Conservation (phyloP, 768 basidiomycete genomes). For the Hygrophoropsis aurantiaca region DNA sequence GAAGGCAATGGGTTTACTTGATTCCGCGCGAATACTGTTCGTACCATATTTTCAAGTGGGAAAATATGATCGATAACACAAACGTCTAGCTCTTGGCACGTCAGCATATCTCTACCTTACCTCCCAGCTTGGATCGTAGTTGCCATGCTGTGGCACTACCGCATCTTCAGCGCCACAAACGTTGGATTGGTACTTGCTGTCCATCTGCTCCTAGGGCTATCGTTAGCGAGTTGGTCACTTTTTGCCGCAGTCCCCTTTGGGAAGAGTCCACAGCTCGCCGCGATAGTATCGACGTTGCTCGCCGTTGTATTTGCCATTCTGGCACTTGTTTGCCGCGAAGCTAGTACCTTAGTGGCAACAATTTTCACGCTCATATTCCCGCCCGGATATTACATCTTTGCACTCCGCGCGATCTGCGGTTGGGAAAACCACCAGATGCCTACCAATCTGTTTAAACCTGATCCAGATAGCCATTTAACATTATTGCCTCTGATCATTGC, state of each 20-base stretch:
- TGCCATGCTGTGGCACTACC: constrained; percentile 60
- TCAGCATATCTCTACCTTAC: constrained; percentile 64
- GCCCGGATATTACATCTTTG: constrained; percentile 74
- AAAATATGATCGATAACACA: constrained; percentile 20
- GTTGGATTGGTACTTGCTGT: constrained; percentile 59
- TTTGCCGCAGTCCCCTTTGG: constrained; percentile 70
- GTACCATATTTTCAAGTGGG: constrained; percentile 13
- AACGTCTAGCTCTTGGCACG: constrained; percentile 54
- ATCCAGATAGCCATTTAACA: constrained; percentile 57
- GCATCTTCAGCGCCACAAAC: constrained; percentile 64
- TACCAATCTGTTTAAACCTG: constrained; percentile 53
- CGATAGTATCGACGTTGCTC: constrained; percentile 63
- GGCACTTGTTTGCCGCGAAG: constrained; percentile 50
- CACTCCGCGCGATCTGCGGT: constrained; percentile 63
- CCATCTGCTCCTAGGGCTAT: constrained; percentile 66
- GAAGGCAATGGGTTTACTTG: constrained; percentile 77
- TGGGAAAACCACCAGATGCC: constrained; percentile 60
- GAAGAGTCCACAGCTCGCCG: constrained; percentile 71
- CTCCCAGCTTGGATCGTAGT: constrained; percentile 78
- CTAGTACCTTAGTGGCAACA: constrained; percentile 48
- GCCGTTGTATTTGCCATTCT: constrained; percentile 67
- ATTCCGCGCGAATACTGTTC: constrained; percentile 64
- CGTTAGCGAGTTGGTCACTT: constrained; percentile 70
- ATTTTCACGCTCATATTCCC: constrained; percentile 74
- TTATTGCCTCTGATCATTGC: constrained; percentile 62